Evolutionary conservation across 2,329 filamentous ascomycete species (phyloP), one percentile per base, ranked within the genome.

Genomic region (Chalaropsis ovoidea): DNA sequence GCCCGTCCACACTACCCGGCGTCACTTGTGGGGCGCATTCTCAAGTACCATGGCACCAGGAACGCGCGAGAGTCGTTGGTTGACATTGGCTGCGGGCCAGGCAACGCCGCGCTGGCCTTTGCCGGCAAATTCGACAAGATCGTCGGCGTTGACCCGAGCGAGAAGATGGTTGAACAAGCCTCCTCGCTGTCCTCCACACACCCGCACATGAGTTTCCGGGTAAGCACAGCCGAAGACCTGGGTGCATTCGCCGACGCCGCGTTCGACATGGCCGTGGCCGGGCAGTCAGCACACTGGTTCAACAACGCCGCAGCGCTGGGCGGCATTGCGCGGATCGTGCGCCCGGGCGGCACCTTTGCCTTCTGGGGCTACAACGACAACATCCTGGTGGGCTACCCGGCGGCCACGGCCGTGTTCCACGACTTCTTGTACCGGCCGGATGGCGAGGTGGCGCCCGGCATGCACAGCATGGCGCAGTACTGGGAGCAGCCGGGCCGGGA

Each of bases 351-450:
- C 17, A 82, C 81, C 0, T 70, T 87, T n/a, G 83, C 83, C 0
- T 84, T 85, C 71, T 86, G 81, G 82, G 84, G 83, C 1, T 87
- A 87, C 73, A 84, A 82, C 70, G 85, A 87, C 73, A 83, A 82
- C 70, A 76, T 84, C 42, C 78, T 87, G 63, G 73, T 84, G 17
- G 79, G 81, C 24, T 78, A 78, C 69, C 78, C 80, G 6, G 70
- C 71, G 42, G 82, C 82, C 17, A 84, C 80, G 27, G 71, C 72
- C 56, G 76, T 86, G 27, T 76, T 86, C 70, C 75, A 82, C 70
- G 73, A 75, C 35, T 86, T 82, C 69, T 77, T 79, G 67, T 86
- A 86, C 74, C 62, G 65, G 7, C 24, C 45, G 2, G 71, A 76
- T 17, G 77, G 75, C 41, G 77, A 80, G 41, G 76, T 77, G 13